These are phyloP conservation scores for Fusarium luffae DNA, from an alignment of 2,329 filamentous ascomycete species.

Conservation along the genomic window DNA sequence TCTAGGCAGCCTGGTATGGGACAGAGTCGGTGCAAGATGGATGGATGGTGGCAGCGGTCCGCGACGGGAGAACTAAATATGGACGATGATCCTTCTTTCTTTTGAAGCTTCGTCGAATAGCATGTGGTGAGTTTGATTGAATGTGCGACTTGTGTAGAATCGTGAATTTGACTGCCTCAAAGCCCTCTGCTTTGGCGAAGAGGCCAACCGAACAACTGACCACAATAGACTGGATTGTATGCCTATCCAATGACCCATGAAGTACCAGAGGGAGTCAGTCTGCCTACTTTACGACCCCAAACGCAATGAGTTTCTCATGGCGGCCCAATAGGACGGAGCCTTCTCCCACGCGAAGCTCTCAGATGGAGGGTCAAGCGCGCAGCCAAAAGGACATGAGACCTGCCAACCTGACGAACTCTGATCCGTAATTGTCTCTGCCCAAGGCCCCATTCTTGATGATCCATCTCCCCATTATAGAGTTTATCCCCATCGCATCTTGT, in stretches of 20 bases:
- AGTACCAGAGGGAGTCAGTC: conserved; percentile 29
- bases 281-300: conserved; percentile 34
- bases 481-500: neutral
- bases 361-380: conserved; percentile 44
- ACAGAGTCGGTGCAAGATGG: conserved; percentile 8
- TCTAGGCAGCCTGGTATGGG: neutral
- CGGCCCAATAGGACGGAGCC: conserved; percentile 42
- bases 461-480: conserved; percentile 12
- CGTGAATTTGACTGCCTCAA: neutral
- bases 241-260: conserved; percentile 19
- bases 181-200: conserved; percentile 1
- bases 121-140: conserved; percentile 7
- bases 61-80: conserved; percentile 36
- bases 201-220: conserved; percentile 12
- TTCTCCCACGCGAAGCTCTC: conserved; percentile 41
- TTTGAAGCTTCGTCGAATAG: conserved; percentile 2
- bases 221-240: conserved; percentile 1
- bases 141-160: neutral
- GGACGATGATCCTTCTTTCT: conserved; percentile 29
- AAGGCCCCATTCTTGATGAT: conserved; percentile 20
- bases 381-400: conserved; percentile 44
- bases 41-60: conserved; percentile 42
- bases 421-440: conserved; percentile 30
- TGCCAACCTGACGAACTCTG: conserved; percentile 33
- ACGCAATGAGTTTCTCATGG: conserved; percentile 36